Evolutionary conservation across 2,329 filamentous ascomycete genomes (phyloP), one percentile per base, ranked within the genome.

Genomic region (Hymenoscyphus albidus): DNA sequence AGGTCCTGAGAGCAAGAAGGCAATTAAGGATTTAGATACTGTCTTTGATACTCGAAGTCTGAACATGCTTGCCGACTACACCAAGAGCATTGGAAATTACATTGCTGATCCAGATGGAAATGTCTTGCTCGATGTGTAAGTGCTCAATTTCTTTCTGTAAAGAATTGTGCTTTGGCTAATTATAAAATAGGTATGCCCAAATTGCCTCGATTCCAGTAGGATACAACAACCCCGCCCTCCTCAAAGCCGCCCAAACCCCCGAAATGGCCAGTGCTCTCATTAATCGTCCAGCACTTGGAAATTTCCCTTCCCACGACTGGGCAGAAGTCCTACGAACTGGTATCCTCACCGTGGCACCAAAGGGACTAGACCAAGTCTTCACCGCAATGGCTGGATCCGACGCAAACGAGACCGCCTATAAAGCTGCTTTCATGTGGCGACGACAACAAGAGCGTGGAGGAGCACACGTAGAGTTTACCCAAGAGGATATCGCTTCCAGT

Each of bases 371-470:
- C 80, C 89, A 93, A 78, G 90, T 93, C 72, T 93, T 93, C 80
- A 94, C 91, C 58, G 90, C 86, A 60, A 87, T 89, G 80, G 85
- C 90, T 55, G 91, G 91, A 65, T 92, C 89, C 40, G 91, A 94
- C 75, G 91, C 91, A 77, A 93, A 93, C 78, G 91, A 94, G 78
- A 88, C 90, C 59, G 91, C 91, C 63, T 94, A 90, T 83, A 94
- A 94, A 80, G 91, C 91, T 14, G 90, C 91, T 32, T 93, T 93
- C 79, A 94, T 94, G 88, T 92, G 87, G 80, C 87, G 87, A 76
- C 83, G 88, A 59, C 89, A 89, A 74, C 82, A 86, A 66, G 81
- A 92, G 80, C 89, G 91, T 72, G 89, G 89, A 48, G 74, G 75
- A 62, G 80, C 85, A 64, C 78, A 86, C 58, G 88, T 85, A 54